phyloP scores from a whole-genome alignment of 2,329 filamentous ascomycete species.

The Nothophoma quercina region DNA sequence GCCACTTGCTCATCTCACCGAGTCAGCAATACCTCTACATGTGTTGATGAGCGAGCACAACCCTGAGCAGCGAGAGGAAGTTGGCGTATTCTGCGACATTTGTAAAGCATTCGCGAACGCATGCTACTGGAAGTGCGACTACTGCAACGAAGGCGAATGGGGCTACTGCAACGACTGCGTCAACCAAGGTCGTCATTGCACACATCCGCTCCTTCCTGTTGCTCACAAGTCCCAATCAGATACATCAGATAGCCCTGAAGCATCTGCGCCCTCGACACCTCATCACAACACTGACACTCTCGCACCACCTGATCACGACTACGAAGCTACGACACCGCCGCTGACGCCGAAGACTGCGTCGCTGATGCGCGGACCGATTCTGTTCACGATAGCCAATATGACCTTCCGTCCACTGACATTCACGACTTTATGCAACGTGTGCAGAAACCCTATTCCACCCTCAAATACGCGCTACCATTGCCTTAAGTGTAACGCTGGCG shows the following conservation, averaged over 20 bases:
- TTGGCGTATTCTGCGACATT: slow-evolving; percentile 82
- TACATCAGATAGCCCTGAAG: slow-evolving; percentile 13
- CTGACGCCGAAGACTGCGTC: slow-evolving; percentile 54
- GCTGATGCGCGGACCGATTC: slow-evolving; percentile 47
- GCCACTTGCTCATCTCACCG: slow-evolving; percentile 32
- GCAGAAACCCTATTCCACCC: slow-evolving; percentile 74
- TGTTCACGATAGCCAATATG: slow-evolving; percentile 44
- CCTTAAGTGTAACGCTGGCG: slow-evolving; percentile 76
- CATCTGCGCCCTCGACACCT: slow-evolving; percentile 24
- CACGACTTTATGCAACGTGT: slow-evolving; percentile 80
- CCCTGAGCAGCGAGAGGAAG: slow-evolving; percentile 72
- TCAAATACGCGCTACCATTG: slow-evolving; percentile 80
- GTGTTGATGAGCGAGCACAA: slow-evolving; percentile 67
- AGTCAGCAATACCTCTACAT: slow-evolving; percentile 32
- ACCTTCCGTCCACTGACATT: slow-evolving; percentile 74
- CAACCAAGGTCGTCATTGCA: slow-evolving; percentile 81
- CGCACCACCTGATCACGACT: slow-evolving; percentile 35
- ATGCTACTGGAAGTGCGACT: slow-evolving; percentile 88
- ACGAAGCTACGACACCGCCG: slow-evolving; percentile 44
- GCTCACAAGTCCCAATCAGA: slow-evolving; percentile 60
- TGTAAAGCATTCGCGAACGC: slow-evolving; percentile 78
- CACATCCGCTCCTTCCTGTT: slow-evolving; percentile 80
- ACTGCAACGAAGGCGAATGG: slow-evolving; percentile 93
- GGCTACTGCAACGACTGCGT: slow-evolving; percentile 91
- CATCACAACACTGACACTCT: slow-evolving; percentile 31